Evolutionary conservation across 139 green algal species (phyloP), one percentile per base, ranked within the genome.

Genomic region (Limnomonas spitsbergensis): DNA sequence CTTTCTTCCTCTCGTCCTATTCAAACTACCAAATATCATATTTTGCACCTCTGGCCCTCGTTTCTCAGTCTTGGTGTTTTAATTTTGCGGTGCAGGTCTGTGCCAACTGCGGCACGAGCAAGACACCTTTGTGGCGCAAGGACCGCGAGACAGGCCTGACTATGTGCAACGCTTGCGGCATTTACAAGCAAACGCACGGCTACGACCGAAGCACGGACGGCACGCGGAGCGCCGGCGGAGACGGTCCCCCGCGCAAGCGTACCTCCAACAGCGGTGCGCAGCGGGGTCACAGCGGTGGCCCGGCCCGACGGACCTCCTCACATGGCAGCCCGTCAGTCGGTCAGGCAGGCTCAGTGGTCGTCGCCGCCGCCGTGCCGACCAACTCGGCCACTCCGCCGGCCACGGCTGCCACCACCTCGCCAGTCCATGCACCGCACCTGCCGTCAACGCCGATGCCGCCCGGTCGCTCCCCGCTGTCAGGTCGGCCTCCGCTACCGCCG

Each of bases 61-160:
- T n/a, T n/a, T n/a, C n/a, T n/a, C n/a, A n/a, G n/a, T n/a, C n/a
- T n/a, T n/a, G n/a, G n/a, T n/a, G n/a, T n/a, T n/a, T n/a, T n/a
- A n/a, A n/a, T n/a, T n/a, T n/a, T n/a, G n/a, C n/a, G n/a, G n/a
- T n/a, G n/a, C n/a, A n/a, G 73, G 74, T 67, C 0, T 95, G 91
- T 79, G 73, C 76, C 39, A 93, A 95, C 82, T 95, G 91, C 82
- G 81, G 80, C 67, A 95, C 91, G 2, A 86, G 53, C 31, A 84
- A 38, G 27, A 95, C 91, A 0, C 91, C 91, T 7, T 75, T 95
- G 40, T 78, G 71, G 71, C 39, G 71, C 4, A 78, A 78, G 71
- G 71, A 78, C 71, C 39, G 71, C 26, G 79, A 80, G n/a, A 83
- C 83, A 0, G 83, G 83, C 9, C 36, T 53, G 14, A 83, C 76